phyloP scores from a whole-genome alignment of 1,284 basidiomycete genomes.

The Sporisorium reilianum region DNA sequence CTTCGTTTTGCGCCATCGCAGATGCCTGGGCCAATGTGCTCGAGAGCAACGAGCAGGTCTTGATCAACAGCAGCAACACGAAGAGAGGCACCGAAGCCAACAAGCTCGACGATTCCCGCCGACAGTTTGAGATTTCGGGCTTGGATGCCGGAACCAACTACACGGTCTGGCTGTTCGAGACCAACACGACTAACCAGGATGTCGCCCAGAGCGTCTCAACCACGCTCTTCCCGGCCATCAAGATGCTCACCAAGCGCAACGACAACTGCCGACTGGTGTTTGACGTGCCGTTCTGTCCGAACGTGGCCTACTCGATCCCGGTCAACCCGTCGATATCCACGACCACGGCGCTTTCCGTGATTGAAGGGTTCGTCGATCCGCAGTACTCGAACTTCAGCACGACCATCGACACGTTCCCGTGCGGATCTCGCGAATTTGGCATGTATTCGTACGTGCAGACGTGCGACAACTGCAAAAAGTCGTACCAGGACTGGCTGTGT shows the following conservation, averaged over 20 bases:
- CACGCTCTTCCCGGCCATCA: conserved; percentile 60
- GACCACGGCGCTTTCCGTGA: conserved; percentile 57
- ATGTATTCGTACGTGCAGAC: conserved; percentile 69
- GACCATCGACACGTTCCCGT: conserved; percentile 71
- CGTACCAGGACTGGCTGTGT: conserved; percentile 70
- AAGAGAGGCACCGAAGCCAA: conserved; percentile 45
- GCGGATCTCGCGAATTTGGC: conserved; percentile 65
- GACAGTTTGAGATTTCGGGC: conserved; percentile 51
- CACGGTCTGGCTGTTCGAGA: conserved; percentile 69
- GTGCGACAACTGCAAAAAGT: conserved; percentile 68
- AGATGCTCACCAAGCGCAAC: conserved; percentile 67
- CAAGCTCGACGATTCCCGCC: conserved; percentile 44
- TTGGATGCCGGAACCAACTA: conserved; percentile 68
- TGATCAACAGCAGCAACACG: conserved; percentile 59
- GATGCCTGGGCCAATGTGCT: conserved; percentile 43
- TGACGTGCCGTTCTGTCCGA: conserved; percentile 70
- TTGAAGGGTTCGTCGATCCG: conserved; percentile 64
- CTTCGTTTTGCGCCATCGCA: conserved; percentile 68
- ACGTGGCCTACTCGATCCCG: conserved; percentile 71
- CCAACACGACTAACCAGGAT: conserved; percentile 43
- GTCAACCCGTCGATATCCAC: conserved; percentile 63
- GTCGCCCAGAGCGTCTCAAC: conserved; percentile 21
- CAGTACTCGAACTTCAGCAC: conserved; percentile 68
- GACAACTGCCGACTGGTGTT: conserved; percentile 69
- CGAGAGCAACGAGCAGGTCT: conserved; percentile 13